Evolutionary conservation across 1,139 yeast species (phyloP), one percentile per base, ranked within the genome.

Genomic region (Hemisphaericaspora xylanilytica): DNA sequence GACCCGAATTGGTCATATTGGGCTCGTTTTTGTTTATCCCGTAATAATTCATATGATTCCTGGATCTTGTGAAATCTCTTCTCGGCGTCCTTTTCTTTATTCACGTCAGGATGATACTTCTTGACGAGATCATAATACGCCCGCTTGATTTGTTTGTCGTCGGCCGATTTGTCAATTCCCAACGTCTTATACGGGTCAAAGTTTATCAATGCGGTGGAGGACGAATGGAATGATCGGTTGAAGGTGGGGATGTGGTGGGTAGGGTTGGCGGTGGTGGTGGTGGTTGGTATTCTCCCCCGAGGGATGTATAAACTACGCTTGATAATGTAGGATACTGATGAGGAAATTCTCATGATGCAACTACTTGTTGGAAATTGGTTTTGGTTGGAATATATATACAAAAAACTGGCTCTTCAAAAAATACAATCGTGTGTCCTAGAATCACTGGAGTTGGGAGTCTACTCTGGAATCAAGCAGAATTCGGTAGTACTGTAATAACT

Each of bases 1-100:
- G 96, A 72, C 2, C 98, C 99, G 63, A 77, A 89, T 55, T 86
- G 95, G 56, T 94, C 98, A 56, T 80, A 92, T 56, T 90, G 96
- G 36, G 85, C 78, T 58, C 90, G 80, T 71, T 92, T 92, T 25
- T 79, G 80, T 43, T 90, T 86, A 59, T 92, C 96, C 37, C 89
- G 81, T 56, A 94, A 70, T 35, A 92, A 78, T 62, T 92, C 99
- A 56, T 94, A 92, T 5, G 97, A 94, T 48, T 87, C 94, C 59
- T 92, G 97, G 50, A 92, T 78, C 55, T 87, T 89, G 57, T 92
- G 97, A 65, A 92, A 92, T 59, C 80, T 81, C 55, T 81, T 79
- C 52, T 90, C 96, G 0, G 97, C 95, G 22, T 78, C 94, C 28
- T 80, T 76, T 49, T 86, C 96, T 62, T 92, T 92, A 63, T 92